Base-by-base conservation (phyloP, 148 eudicot genomes). In the Fagopyrum tataricum region DNA sequence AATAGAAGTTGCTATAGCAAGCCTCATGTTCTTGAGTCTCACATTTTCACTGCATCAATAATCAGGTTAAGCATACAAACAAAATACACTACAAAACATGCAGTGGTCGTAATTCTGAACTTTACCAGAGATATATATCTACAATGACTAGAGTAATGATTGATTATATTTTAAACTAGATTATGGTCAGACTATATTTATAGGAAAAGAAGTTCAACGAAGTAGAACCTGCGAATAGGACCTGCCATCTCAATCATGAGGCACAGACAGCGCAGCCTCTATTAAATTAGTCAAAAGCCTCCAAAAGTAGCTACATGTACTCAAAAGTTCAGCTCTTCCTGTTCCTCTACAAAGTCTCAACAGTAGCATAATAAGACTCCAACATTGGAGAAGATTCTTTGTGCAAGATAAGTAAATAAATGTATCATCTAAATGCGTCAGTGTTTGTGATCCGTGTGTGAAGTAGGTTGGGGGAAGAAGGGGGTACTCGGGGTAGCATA, bases 21-120 rank as follows among this genome's bases (percentile, higher is more conserved):
- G 85, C 91, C 82, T 82, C 89, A 83, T 84, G 37, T 77, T 78
- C 73, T 82, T 83, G 70, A 82, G 79, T 74, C 76, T 74, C 39
- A 44, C 70, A 61, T 26, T 23, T 43, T 37, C 76, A 61, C 76
- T 74, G 52, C 26, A 24, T 74, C 48, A 61, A 31, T 41, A 61
- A 12, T 31, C 11, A 41, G 23, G 44, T 11, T 14, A 47, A 24
- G 47, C 39, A 47, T 4, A 47, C 24, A 5, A 44, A 21, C 9
- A 71, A 2, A n/a, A 10, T 18, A 23, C 11, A 44, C 31, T 21
- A 47, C 37, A 21, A 71, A 21, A 37, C 18, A 71, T 1, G 12
- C 14, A 18, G 2, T 67, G 8, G 21, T 44, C 9, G 31, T 43
- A 44, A 44, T 10, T 4, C 72, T n/a, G 51, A 44, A 70, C n/a